Evolutionary conservation across 2,329 filamentous ascomycete species (phyloP).

Genomic region (Phyllosticta citrichinensis): DNA sequence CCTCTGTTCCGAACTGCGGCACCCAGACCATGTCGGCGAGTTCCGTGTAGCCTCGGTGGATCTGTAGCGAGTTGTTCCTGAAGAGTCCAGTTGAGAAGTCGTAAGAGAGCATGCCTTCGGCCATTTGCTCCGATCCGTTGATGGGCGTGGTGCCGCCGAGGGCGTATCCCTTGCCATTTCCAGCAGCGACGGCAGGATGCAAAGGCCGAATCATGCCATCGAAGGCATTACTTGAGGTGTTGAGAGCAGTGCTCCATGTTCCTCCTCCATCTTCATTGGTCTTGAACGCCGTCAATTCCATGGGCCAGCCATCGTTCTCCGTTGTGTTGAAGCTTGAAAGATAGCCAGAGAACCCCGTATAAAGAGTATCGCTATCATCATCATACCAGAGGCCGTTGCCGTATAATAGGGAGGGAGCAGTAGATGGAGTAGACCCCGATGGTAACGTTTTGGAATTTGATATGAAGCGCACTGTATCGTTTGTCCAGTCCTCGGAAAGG

Average conservation of each 20-base stretch:
- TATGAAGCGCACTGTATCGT: slow-evolving; percentile 1
- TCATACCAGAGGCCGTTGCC: slow-evolving; percentile 10
- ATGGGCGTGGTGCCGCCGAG: slow-evolving; percentile 6
- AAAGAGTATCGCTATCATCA: neutral
- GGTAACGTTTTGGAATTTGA: neutral
- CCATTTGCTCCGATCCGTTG: neutral
- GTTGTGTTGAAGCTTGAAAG: neutral
- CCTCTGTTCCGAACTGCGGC: slow-evolving; percentile 9
- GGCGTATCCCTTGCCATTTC: slow-evolving; percentile 10
- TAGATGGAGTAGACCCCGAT: slow-evolving; percentile 6
- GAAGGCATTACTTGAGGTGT: neutral
- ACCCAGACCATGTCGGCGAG: slow-evolving; percentile 3
- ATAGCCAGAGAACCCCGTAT: slow-evolving; percentile 11
- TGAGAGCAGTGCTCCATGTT: slow-evolving; percentile 5
- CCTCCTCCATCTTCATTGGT: slow-evolving; percentile 8
- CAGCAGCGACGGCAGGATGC: slow-evolving; percentile 3
- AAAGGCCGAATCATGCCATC: slow-evolving; percentile 6
- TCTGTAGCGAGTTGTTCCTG: slow-evolving; percentile 4
- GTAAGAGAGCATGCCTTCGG: slow-evolving; percentile 10
- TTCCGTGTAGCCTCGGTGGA: slow-evolving; percentile 3
- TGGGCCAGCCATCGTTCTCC: neutral
- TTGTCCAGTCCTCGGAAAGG: slow-evolving; percentile 11
- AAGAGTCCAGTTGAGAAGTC: slow-evolving; percentile 6
- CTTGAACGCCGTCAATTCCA: slow-evolving; percentile 10
- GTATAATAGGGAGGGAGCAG: slow-evolving; percentile 6